Conservation (phyloP, 2,329 filamentous ascomycete species). For the Botrytis medusae region DNA sequence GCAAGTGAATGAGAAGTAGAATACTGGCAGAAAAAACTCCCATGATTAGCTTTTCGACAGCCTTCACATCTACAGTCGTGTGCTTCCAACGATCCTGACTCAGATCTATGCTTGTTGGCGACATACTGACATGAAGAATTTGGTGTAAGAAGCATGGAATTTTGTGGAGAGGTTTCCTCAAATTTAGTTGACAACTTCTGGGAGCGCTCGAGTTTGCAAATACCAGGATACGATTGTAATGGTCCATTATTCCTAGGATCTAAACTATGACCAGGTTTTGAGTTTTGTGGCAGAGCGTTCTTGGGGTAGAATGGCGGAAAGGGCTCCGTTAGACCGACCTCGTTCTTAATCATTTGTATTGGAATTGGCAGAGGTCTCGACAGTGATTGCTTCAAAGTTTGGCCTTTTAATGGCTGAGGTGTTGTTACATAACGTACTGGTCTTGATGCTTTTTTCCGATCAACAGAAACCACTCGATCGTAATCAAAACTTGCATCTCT, state of each 20-base stretch:
- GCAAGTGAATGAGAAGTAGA: slow-evolving; percentile 29
- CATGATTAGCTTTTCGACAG: slow-evolving; percentile 17
- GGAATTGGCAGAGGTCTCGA: not conserved
- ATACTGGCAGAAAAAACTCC: slow-evolving; percentile 31
- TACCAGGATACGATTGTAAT: not conserved
- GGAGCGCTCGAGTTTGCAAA: not conserved
- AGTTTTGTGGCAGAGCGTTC: not conserved
- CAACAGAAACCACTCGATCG: not conserved
- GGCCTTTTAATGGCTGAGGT: not conserved
- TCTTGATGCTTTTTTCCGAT: not conserved
- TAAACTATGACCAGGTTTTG: not conserved
- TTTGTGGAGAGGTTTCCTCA: not conserved
- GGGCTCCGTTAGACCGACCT: not conserved
- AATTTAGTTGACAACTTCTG: not conserved
- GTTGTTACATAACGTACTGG: not conserved
- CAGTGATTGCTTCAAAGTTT: not conserved
- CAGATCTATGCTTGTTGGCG: not conserved
- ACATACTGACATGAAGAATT: not conserved
- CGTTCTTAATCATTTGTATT: not conserved
- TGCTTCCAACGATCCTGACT: not conserved
- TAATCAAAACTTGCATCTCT: not conserved
- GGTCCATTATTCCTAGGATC: not conserved
- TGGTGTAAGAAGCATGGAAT: no score
- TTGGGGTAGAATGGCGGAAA: not conserved
- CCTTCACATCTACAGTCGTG: not conserved